Base-by-base conservation (phyloP, 805 yeast genomes). In the Cyberlindnera meyerae region DNA sequence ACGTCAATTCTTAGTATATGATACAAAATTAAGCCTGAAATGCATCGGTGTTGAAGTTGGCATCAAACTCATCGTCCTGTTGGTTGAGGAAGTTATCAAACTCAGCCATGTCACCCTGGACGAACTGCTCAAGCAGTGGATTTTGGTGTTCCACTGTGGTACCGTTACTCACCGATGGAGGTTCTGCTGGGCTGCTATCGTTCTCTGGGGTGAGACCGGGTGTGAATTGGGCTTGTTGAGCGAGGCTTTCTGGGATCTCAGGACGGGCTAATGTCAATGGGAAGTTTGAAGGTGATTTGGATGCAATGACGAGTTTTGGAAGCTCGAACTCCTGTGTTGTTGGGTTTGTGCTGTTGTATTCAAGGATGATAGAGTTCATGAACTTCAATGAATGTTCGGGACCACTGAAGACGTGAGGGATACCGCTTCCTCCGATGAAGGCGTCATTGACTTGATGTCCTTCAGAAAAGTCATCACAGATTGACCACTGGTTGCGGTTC, bases 391-490 rank as follows among this genome's bases (percentile, higher is more conserved):
- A 70, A 30, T 60, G 62, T 49, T 64, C 66, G 9, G 64, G 55
- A 1, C 90, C 93, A 17, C 75, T 78, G 27, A 82, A 59, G 2
- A 80, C 74, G 58, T 83, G 93, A 1, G 89, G 88, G 11, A 77
- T 65, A 15, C 72, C 70, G 4, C 76, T 66, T 2, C 85, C 84
- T 4, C 77, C 77, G 21, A 68, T 63, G 52, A 65, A 76, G 0
- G 93, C 90, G 40, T 70, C 71, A 37, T 75, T 76, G 6, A 84
- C 93, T 54, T 83, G 90, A 51, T 81, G 87, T 11, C 85, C 89
- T 50, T 83, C 93, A 40, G 86, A 78, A 47, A 84, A 84, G 59
- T 84, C 94, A 40, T 82, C 90, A 58, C 90, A 82, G 18, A 82
- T 78, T 1, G 84, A 78, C 89, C 89, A 81, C 49, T 77, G 83